Evolutionary conservation across 495 filamentous ascomycete genomes (phyloP), one percentile per base, ranked within the genome.

Genomic region (Penicillium lividum): DNA sequence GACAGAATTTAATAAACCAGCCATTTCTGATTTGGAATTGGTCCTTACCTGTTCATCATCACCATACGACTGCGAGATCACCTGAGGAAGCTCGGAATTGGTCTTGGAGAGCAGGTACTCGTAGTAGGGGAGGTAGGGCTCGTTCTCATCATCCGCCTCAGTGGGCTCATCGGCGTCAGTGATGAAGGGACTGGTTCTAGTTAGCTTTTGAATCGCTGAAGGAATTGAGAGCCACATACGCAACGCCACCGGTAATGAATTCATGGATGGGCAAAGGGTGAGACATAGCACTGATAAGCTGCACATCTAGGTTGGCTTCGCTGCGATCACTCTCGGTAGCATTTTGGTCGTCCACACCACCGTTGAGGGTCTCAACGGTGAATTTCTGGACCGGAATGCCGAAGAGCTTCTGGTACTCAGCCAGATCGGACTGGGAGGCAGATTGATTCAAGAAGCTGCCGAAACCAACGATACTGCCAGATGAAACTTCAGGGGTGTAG

Each of bases 221-320:
- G 15, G 2, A 43, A n/a, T n/a, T 6, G 22, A 42, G n/a, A 11
- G 27, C 3, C 15, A 29, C 72, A 59, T 64, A 75, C 42, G 79
- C 84, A 48, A 73, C 75, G 50, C 84, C 86, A 42, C 82, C 85
- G 27, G 85, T 88, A 61, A 79, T 84, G 71, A 82, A 89, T 58
- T 86, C 84, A 5, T 72, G 76, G 25, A 84, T 76, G 0, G 84
- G 84, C 13, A 85, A 72, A 11, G 84, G 84, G 58, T 80, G 74
- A 31, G 73, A 70, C 33, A 88, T 68, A 10, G 77, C 83, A 53
- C 84, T 59, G 45, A 83, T 80, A 51, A 86, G 83, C 66, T 92
- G 83, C 28, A 87, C 68, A 60, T 92, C 89, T 53, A 91, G 72
- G 65, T 91, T 87, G 34, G 88, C 87, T 68, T 93, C 88, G 8